A percentile compares a stretch with the other conserved stretches of the same genome.
Conservation (phyloP, 768 basidiomycete species). For the Lepiota venenata region DNA sequence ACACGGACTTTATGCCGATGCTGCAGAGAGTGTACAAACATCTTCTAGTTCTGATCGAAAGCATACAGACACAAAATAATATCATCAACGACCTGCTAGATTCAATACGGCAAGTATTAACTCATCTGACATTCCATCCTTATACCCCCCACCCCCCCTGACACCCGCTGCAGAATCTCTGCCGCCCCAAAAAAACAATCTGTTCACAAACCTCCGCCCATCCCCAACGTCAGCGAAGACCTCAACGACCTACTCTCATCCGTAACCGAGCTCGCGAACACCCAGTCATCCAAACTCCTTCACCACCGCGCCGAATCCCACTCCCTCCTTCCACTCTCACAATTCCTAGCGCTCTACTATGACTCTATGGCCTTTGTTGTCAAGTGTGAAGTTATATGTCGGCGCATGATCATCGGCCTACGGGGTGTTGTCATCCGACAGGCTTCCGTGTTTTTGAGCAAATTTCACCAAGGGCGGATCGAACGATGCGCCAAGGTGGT, state of each 20-base stretch:
- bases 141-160: neutral
- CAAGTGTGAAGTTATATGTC: constrained; percentile 78
- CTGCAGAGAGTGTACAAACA: constrained; percentile 57
- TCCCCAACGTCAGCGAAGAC: constrained; percentile 56
- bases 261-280: constrained; percentile 82
- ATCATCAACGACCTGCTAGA: constrained; percentile 60
- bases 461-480: constrained; percentile 81
- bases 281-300: constrained; percentile 77
- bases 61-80: constrained; percentile 57
- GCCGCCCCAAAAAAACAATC: constrained; percentile 26
- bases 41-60: constrained; percentile 63
- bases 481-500: constrained; percentile 83
- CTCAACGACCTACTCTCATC: constrained; percentile 75
- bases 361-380: constrained; percentile 90
- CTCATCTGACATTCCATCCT: neutral
- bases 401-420: constrained; percentile 90
- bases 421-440: constrained; percentile 84
- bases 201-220: constrained; percentile 30
- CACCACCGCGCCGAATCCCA: constrained; percentile 77
- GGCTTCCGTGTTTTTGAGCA: constrained; percentile 85
- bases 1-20: constrained; percentile 63
- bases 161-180: neutral
- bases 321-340: constrained; percentile 61
- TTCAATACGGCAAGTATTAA: constrained; percentile 28
- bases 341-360: constrained; percentile 81